A percentile compares a stretch with the other conserved stretches of the same genome.
Evolutionary conservation across 2,329 filamentous ascomycete genomes (phyloP).

Genomic region (Colletotrichum lini): DNA sequence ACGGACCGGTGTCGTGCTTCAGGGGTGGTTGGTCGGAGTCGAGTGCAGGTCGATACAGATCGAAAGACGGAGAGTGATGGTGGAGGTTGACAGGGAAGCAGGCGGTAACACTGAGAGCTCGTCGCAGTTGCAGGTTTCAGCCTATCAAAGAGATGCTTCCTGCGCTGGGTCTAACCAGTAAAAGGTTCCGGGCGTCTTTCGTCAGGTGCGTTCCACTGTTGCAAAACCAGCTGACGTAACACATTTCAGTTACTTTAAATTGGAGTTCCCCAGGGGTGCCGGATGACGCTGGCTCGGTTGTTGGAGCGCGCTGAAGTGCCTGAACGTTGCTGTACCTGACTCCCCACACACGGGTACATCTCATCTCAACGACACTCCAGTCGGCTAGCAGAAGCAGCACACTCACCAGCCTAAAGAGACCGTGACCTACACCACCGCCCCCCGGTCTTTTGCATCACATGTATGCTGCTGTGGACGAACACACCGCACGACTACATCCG

Average conservation of each 20-base stretch:
- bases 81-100: slow-evolving; percentile 42
- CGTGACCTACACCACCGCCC: slow-evolving; percentile 9
- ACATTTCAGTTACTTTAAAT: slow-evolving; percentile 3
- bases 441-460: slow-evolving; percentile 16
- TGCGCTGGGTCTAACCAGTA: slow-evolving; percentile 37
- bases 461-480: slow-evolving; percentile 19
- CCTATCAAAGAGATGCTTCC: slow-evolving; percentile 40
- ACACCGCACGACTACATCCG: slow-evolving; percentile 24
- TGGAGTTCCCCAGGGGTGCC: slow-evolving; percentile 12
- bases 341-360: slow-evolving; percentile 15
- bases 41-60: slow-evolving; percentile 38
- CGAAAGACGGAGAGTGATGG: slow-evolving; percentile 38
- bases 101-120: slow-evolving; percentile 42
- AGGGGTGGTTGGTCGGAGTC: slow-evolving; percentile 42
- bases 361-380: slow-evolving; percentile 29
- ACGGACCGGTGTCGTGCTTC: slow-evolving; percentile 37
- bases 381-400: slow-evolving; percentile 13
- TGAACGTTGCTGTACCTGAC: background rate
- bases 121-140: slow-evolving; percentile 40
- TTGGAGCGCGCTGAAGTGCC: slow-evolving; percentile 7
- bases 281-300: slow-evolving; percentile 1
- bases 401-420: background rate
- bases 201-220: slow-evolving; percentile 17
- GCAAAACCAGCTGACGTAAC: slow-evolving; percentile 38
- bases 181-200: slow-evolving; percentile 23